phyloP scores from a whole-genome alignment of 192 early-diverging fungal species.

The Gonapodya sp. region DNA sequence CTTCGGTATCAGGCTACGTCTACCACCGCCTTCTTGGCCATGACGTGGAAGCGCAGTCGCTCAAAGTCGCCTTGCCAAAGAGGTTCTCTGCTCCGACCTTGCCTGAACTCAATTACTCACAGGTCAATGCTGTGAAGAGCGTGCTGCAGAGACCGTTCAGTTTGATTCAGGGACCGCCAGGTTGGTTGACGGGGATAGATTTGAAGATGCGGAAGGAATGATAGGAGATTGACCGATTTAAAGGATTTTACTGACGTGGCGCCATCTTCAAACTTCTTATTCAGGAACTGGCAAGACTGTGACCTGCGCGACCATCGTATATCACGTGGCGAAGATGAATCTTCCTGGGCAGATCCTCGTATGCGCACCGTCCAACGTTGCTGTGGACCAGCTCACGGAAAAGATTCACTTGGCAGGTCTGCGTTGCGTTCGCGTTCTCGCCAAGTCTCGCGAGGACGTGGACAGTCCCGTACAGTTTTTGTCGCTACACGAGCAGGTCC shows the following conservation, averaged over 20 bases:
- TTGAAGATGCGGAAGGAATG: no score
- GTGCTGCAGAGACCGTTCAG: conserved; percentile 86
- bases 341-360: conserved; percentile 83
- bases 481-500: conserved; percentile 93
- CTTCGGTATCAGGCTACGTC: conserved; percentile 86
- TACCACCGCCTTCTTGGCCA: conserved; percentile 93
- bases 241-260: conserved; percentile 4
- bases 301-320: conserved; percentile 93
- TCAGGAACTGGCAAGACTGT: conserved; percentile 99
- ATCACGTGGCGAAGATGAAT: conserved; percentile 87
- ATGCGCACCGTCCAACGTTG: conserved; percentile 97
- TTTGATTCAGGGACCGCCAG: conserved; percentile 73
- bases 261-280: conserved; percentile 31
- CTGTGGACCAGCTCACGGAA: conserved; percentile 96
- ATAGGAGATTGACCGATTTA: no score
- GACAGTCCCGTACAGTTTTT: conserved; percentile 91
- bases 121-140: conserved; percentile 87
- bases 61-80: conserved; percentile 73
- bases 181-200: no score
- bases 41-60: conserved; percentile 77
- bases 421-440: conserved; percentile 89
- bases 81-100: conserved; percentile 85
- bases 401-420: conserved; percentile 92
- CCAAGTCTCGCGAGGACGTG: conserved; percentile 85
- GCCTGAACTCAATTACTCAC: conserved; percentile 94